A percentile compares a stretch with the other conserved stretches of the same genome.
Evolutionary conservation across 768 basidiomycete species (phyloP).

Genomic region (Candolleomyces efflorescens): DNA sequence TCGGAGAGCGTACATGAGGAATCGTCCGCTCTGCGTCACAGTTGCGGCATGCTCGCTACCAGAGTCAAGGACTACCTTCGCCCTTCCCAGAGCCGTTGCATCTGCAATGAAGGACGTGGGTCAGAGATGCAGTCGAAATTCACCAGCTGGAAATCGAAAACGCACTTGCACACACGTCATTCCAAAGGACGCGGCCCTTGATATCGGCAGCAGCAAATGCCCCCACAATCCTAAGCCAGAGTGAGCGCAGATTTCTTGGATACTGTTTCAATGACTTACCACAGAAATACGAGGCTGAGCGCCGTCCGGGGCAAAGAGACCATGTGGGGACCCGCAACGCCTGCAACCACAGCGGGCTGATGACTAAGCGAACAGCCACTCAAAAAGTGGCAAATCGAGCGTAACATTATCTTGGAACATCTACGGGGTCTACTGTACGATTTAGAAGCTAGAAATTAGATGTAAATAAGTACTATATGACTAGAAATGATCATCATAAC

Average conservation of each 20-base stretch:
- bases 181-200: constrained; percentile 63
- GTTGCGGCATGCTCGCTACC: constrained; percentile 49
- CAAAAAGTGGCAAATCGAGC: too few relatives aligned
- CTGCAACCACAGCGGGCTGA: too few relatives aligned
- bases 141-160: constrained; percentile 7
- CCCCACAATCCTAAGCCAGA: constrained; percentile 22
- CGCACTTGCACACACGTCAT: constrained; percentile 62
- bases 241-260: neutral
- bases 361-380: too few relatives aligned
- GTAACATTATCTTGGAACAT: too few relatives aligned
- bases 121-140: neutral
- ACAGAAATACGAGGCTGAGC: constrained; percentile 19
- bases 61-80: constrained; percentile 55
- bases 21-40: constrained; percentile 54
- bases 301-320: neutral
- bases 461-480: too few relatives aligned
- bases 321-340: neutral
- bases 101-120: constrained; percentile 10
- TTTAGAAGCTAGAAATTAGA: too few relatives aligned
- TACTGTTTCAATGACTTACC: constrained; percentile 16
- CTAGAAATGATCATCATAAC: too few relatives aligned
- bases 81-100: constrained; percentile 44
- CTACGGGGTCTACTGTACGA: too few relatives aligned
- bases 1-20: constrained; percentile 53
- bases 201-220: constrained; percentile 53